Conservation (phyloP, 352 stramenopile species). For the Phytophthora pisi region DNA sequence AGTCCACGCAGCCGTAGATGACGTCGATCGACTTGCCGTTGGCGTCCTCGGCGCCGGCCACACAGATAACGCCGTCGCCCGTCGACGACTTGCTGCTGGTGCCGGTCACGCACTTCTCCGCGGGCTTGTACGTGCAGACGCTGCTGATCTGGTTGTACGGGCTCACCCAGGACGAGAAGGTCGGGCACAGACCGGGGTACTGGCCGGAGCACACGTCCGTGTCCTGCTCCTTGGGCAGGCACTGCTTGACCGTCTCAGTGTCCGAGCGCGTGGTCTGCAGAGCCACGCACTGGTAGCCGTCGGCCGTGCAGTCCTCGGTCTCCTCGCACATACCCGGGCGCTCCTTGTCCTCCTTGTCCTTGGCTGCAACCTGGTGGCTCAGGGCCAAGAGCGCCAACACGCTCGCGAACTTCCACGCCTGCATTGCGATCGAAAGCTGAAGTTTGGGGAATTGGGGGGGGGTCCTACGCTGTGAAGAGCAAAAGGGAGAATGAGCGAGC, state of each 20-base stretch:
- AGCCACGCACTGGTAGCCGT: constrained; percentile 69
- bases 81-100: constrained; percentile 55
- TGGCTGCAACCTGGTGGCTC: constrained; percentile 38
- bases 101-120: constrained; percentile 62
- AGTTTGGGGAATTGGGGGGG: background rate
- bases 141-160: constrained; percentile 81
- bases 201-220: constrained; percentile 69
- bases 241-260: constrained; percentile 75
- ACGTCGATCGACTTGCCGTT: constrained; percentile 51
- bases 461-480: constrained; percentile 24
- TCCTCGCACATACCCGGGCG: constrained; percentile 64
- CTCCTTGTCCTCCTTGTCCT: constrained; percentile 29
- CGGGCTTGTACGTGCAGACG: constrained; percentile 78
- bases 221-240: constrained; percentile 63
- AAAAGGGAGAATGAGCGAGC: constrained; percentile 39
- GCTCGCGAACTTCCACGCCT: constrained; percentile 44
- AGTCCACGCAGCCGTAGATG: constrained; percentile 79
- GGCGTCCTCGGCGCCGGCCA: constrained; percentile 48
- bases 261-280: constrained; percentile 69
- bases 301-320: constrained; percentile 53
- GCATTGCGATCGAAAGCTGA: constrained; percentile 36
- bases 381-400: constrained; percentile 43
- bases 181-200: constrained; percentile 66
- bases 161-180: constrained; percentile 68
- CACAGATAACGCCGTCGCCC: constrained; percentile 48